Evolutionary conservation across 2,329 filamentous ascomycete species (phyloP), one percentile per base, ranked within the genome.

Genomic region (Calonectria montana): DNA sequence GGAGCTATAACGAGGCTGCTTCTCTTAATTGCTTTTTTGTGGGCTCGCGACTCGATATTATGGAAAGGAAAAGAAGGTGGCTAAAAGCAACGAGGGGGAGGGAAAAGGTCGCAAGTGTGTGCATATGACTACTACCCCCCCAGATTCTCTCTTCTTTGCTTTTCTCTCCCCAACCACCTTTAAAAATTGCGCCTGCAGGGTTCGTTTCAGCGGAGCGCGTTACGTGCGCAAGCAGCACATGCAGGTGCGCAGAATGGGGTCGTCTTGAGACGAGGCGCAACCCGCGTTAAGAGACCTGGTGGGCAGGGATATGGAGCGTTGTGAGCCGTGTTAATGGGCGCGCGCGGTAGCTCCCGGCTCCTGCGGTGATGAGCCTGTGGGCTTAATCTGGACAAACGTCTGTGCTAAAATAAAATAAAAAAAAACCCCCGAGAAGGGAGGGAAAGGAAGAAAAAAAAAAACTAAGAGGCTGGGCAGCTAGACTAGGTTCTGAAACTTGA

Each of bases 181-280:
- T 43, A 21, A 57, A 66, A 37, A 43, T 35, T 53, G 37, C 27
- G 37, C 64, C 37, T 67, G 64, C 50, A 65, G 63, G 63, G 63
- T 55, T 50, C 48, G 35, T 65, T 67, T 39, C 43, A 43, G 64
- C 64, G 64, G 64, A 66, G 37, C 64, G 64, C n/a, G 64, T 57
- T 50, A 41, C 41, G 64, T 66, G 50, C 64, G 48, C 35, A 55
- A 29, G 48, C 45, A 25, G 48, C 31, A 53, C 35, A 57, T 57
- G 64, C 64, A 41, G 47, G 47, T 66, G 64, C 48, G 39, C 41
- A 21, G 39, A 23, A 43, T 31, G 48, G 64, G 45, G 64, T 66
- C 8, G 48, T n/a, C 48, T 50, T 53, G 29, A 43, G 47, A 53
- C 13, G 61, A 64, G 41, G 61, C 41, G 61, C 27, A 62, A 62